A percentile compares a stretch with the other conserved stretches of the same genome.
phyloP scores from a whole-genome alignment of 2,329 filamentous ascomycete genomes.

The Aspergillus udagawae region DNA sequence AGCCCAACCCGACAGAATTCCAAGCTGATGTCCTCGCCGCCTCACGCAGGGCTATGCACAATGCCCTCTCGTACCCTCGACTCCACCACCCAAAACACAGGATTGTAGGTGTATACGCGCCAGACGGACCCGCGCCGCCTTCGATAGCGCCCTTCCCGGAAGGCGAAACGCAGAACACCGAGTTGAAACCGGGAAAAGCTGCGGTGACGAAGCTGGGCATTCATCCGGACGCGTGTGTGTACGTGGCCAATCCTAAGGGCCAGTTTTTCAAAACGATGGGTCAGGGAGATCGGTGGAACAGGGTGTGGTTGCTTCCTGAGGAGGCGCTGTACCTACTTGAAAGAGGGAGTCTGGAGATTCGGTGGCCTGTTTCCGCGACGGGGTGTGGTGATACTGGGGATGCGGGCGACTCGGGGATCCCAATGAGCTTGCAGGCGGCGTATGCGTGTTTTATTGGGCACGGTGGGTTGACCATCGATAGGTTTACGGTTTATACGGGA shows the following conservation, averaged over 20 bases:
- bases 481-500: conserved; percentile 83
- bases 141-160: conserved; percentile 2
- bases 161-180: conserved; percentile 11
- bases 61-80: conserved; percentile 73
- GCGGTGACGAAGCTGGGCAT: conserved; percentile 17
- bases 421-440: conserved; percentile 84
- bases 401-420: conserved; percentile 62
- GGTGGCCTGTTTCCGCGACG: conserved; percentile 62
- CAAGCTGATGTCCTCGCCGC: conserved; percentile 75
- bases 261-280: conserved; percentile 75
- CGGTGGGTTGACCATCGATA: conserved; percentile 63
- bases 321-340: conserved; percentile 89
- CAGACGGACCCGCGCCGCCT: conserved; percentile 44
- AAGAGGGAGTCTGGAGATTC: conserved; percentile 78
- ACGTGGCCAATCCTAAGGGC: conserved; percentile 68
- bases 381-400: conserved; percentile 23
- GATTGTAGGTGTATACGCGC: conserved; percentile 70
- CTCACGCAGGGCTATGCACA: conserved; percentile 83
- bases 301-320: conserved; percentile 82
- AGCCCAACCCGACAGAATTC: conserved; percentile 79
- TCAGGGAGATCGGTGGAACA: conserved; percentile 59
- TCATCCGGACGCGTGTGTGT: conserved; percentile 47
- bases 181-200: conserved; percentile 6
- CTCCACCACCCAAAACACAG: conserved; percentile 66
- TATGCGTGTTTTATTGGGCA: conserved; percentile 79